Base-by-base conservation (phyloP, 1,284 basidiomycete species). In the Sanghuangporus weigelae region DNA sequence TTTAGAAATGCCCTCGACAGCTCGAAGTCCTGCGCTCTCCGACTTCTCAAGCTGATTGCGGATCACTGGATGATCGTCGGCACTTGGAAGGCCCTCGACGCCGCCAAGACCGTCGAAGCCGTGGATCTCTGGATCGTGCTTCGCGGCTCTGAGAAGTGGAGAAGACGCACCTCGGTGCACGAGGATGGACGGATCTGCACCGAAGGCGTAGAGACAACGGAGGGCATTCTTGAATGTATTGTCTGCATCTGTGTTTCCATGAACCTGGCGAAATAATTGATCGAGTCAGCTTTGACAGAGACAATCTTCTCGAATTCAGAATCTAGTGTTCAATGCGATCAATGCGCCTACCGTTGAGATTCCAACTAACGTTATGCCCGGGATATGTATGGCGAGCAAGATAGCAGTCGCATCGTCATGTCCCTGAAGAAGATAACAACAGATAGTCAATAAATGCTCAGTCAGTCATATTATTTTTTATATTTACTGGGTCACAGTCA, bases 321-420 rank as follows among this genome's bases (percentile, higher is more conserved):
- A 19, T n/a, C 21, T 6, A 42, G 2, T n/a, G n/a, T 46, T 19
- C n/a, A 46, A 7, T 46, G 44, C 44, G 44, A 31, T 19, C 14
- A 44, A 44, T 19, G 42, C 26, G 63, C 77, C 68, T 73, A 91
- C 92, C 23, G 90, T 91, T 0, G 91, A 93, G n/a, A 95, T 76
- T 0, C 92, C 92, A 3, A 93, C 73, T 14, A 94, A 81, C 39
- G 81, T 73, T 60, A 93, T 80, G 63, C 85, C 80, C 0, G 81
- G 77, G 12, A 79, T 78, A 68, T 92, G 84, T 2, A 89, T 71
- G 0, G 90, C 90, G 16, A 94, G 76, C 70, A 93, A 75, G 62
- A 95, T 86, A 1, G 91, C 91, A 5, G 85, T 86, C 5, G 89
- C 92, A 76, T 94, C 92, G 69, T 94, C 92, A 69, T 95, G 92